phyloP scores from a whole-genome alignment of 192 early-diverging fungal species.

The Coemansia asiatica region DNA sequence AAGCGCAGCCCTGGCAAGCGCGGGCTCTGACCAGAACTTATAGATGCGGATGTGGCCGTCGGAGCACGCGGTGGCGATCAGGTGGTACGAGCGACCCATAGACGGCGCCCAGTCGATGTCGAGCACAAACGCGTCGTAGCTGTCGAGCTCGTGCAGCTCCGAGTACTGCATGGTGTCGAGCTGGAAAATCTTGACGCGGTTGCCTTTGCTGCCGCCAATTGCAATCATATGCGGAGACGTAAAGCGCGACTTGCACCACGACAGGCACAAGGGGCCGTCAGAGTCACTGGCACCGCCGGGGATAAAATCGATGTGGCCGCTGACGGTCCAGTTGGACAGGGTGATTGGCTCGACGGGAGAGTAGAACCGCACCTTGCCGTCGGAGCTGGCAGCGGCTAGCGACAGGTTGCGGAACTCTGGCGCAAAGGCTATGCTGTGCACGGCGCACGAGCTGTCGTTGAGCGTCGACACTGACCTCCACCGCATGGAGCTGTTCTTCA shows the following conservation, averaged over 20 bases:
- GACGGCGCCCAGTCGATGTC: constrained; percentile 57
- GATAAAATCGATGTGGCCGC: constrained; percentile 60
- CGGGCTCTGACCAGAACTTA: constrained; percentile 49
- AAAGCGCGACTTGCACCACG: constrained; percentile 86
- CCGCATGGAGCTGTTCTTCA: constrained; percentile 65
- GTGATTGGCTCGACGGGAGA: constrained; percentile 80
- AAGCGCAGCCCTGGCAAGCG: constrained; percentile 17
- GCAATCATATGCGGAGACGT: constrained; percentile 73
- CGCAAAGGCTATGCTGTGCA: constrained; percentile 89
- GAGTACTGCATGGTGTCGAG: constrained; percentile 23
- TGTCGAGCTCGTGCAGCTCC: constrained; percentile 56
- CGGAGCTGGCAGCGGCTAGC: constrained; percentile 75
- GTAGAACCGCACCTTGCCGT: constrained; percentile 85
- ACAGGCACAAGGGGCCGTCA: constrained; percentile 78
- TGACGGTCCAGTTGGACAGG: constrained; percentile 74
- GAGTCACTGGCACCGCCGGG: constrained; percentile 65
- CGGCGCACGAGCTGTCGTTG: constrained; percentile 67
- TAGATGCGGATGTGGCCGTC: constrained; percentile 55
- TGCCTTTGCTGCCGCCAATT: constrained; percentile 82
- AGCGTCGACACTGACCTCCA: constrained; percentile 68
- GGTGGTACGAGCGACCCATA: constrained; percentile 60
- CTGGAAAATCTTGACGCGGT: constrained; percentile 63
- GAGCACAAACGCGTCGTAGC: constrained; percentile 57
- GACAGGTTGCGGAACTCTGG: constrained; percentile 79
- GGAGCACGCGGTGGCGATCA: constrained; percentile 51